Percentiles rank a stretch among this genome's conserved stretches.
These are phyloP conservation scores for Aspergillus indologenus DNA, from an alignment of 495 filamentous ascomycete species.

Conservation along the genomic window DNA sequence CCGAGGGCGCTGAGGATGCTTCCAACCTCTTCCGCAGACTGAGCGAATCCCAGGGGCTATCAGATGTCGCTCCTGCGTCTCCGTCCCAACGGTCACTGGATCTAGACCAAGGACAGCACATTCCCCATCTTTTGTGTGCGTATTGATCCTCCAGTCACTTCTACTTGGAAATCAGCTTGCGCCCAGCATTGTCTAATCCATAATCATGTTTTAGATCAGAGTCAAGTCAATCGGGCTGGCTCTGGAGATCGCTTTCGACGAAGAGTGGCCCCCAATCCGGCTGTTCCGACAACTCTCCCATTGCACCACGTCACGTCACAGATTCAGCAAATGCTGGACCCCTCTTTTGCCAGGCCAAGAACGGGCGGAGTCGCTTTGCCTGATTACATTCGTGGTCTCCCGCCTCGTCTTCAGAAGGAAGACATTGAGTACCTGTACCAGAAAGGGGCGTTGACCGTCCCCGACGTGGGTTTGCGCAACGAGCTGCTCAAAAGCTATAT, in stretches of 20 bases:
- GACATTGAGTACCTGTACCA: slow-evolving; percentile 71
- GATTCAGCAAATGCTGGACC: slow-evolving; percentile 42
- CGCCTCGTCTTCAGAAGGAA: slow-evolving; percentile 62
- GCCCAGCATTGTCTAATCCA: slow-evolving; percentile 8
- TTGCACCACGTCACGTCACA: slow-evolving; percentile 37
- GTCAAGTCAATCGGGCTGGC: slow-evolving; percentile 33
- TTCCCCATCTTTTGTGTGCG: slow-evolving; percentile 48
- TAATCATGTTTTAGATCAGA: slow-evolving; percentile 32
- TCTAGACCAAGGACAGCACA: slow-evolving; percentile 45
- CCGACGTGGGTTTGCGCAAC: slow-evolving; percentile 62
- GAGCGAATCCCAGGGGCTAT: slow-evolving; percentile 29
- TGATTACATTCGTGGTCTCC: slow-evolving; percentile 70
- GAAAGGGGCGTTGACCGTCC: slow-evolving; percentile 74
- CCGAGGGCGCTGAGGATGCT: slow-evolving; percentile 36
- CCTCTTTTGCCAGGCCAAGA: slow-evolving; percentile 32
- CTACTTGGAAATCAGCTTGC: neutral
- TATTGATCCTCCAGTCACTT: slow-evolving; percentile 14
- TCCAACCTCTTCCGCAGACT: slow-evolving; percentile 28
- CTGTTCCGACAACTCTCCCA: slow-evolving; percentile 37
- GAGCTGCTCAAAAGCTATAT: slow-evolving; percentile 72
- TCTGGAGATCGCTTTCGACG: slow-evolving; percentile 33
- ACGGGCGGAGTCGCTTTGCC: slow-evolving; percentile 48
- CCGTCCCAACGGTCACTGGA: slow-evolving; percentile 43
- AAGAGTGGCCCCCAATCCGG: slow-evolving; percentile 38
- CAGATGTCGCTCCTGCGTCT: slow-evolving; percentile 35